Evolutionary conservation across 2,329 filamentous ascomycete species (phyloP), one percentile per base, ranked within the genome.

Genomic region (Tolypocladium amazonense): DNA sequence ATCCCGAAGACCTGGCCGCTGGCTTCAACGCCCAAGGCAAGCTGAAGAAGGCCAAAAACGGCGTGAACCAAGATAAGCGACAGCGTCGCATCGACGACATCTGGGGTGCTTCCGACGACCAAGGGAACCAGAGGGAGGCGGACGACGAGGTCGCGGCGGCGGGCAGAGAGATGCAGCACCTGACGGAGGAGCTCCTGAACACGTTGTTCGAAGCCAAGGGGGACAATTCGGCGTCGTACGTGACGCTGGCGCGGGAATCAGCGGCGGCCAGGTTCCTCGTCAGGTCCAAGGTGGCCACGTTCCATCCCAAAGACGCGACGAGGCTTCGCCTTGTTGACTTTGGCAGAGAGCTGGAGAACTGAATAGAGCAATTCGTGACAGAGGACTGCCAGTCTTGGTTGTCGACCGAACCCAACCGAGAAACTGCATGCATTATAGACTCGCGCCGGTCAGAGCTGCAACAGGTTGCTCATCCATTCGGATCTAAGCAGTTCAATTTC

Each of bases 41-140:
- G 62, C 74, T 75, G 25, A 84, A 80, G 65, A 82, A 79, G 65
- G 60, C 72, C 18, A 82, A 78, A 59, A 72, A 69, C 12, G 65
- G 63, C 54, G 61, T 72, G 35, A 68, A 73, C 20, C 76, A 77
- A 25, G 80, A 81, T 65, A 81, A 77, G 68, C 76, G 80, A 18
- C 85, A 88, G 70, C 77, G 78, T 47, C 78, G 84, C 38, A 84
- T 88, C 60, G 85, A 87, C 65, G 81, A 87, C 60, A 86, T 88
- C 38, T 87, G 84, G 83, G 81, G 80, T 58, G 59, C 71, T 45
- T 70, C 52, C 43, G 58, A 61, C 23, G 60, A 65, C 35, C 60
- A 67, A 55, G 65, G 27, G 35, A 58, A 30, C 30, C 50, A 62
- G 55, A 60, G 60, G 14, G 68, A 64, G 23, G 71, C 72, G 5